Evolutionary conservation across 108 stramenopile species (phyloP), one percentile per base, ranked within the genome.

Genomic region (Pseudonitzschia pungens): DNA sequence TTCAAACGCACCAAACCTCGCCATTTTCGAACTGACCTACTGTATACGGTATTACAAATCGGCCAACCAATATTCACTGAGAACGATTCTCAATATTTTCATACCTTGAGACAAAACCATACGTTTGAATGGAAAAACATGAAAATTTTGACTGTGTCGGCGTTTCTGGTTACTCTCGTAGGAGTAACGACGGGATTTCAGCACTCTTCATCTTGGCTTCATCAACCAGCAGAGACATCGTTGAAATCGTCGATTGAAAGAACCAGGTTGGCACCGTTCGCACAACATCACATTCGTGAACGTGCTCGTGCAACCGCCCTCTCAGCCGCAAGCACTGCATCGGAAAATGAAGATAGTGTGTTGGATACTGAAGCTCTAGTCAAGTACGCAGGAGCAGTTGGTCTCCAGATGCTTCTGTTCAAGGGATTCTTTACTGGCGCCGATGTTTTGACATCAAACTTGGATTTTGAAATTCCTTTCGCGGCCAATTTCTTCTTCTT

Each of bases 331-430:
- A 55, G 54, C 54, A 55, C 54, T 12, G 54, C 54, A 24, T 24
- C 54, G 24, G 54, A 55, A 55, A 26, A 33, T 33, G 1, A 40
- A 21, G 60, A 3, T 0, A 15, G 33, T 14, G 60, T 62, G 0
- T 62, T 86, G 2, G 85, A 86, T 69, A 48, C 32, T 4, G 72
- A 67, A 24, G 85, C 85, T 12, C 50, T 87, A 33, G 16, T 75
- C 45, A 83, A 83, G 40, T 87, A 87, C 55, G 72, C 45, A 1
- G 68, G 58, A 12, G 74, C 79, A 7, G 45, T 83, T 69, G 80
- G 24, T 16, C 67, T 81, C 48, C 83, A 87, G 74, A 54, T 83
- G 68, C 21, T 54, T n/a, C 65, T 87, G n/a, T 67, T 83, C 70
- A 44, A 62, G 15, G 72, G 43, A 14, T 15, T 79, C 33, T 81